These are phyloP conservation scores for Amanita rubescens DNA, from an alignment of 768 basidiomycete species.

Conservation along the genomic window DNA sequence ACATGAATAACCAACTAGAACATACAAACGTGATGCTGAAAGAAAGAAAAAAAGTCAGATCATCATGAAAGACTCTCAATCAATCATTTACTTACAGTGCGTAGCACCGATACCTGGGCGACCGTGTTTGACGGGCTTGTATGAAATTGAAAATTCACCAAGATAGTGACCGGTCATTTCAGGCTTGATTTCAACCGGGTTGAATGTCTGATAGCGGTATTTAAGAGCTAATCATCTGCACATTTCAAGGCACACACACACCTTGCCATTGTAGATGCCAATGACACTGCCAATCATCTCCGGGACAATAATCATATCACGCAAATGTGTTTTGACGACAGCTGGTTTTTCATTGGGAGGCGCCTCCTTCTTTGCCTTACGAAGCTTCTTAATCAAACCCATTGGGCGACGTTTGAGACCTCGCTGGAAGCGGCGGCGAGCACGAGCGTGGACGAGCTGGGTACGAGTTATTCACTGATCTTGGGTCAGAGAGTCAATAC, in stretches of 20 bases:
- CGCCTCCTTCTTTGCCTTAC: conserved; percentile 99
- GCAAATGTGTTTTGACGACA: conserved; percentile 98
- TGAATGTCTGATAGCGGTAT: conserved; percentile 57
- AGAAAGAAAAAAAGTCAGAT: conserved; percentile 8
- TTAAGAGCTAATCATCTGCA: neutral
- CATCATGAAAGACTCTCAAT: neutral
- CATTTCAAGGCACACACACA: conserved; percentile 23
- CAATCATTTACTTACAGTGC: conserved; percentile 52
- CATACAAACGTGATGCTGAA: conserved; percentile 70
- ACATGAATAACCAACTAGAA: conserved; percentile 12
- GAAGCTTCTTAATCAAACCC: conserved; percentile 98
- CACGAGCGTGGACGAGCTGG: conserved; percentile 96
- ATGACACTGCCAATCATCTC: conserved; percentile 99
- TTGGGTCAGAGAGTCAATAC: conserved; percentile 15
- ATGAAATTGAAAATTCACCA: conserved; percentile 94
- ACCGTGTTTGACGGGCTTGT: conserved; percentile 99
- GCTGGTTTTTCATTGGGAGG: conserved; percentile 98
- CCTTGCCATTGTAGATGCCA: conserved; percentile 98
- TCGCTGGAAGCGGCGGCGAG: conserved; percentile 96
- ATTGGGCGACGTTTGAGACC: conserved; percentile 98
- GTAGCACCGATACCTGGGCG: conserved; percentile 98
- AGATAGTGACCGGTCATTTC: conserved; percentile 99
- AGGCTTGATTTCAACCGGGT: conserved; percentile 98
- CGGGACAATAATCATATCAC: conserved; percentile 99
- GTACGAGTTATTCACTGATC: neutral